A percentile compares a stretch with the other conserved stretches of the same genome.
These are phyloP conservation scores for Clavulina sp. DNA, from an alignment of 768 basidiomycete species.

Conservation along the genomic window DNA sequence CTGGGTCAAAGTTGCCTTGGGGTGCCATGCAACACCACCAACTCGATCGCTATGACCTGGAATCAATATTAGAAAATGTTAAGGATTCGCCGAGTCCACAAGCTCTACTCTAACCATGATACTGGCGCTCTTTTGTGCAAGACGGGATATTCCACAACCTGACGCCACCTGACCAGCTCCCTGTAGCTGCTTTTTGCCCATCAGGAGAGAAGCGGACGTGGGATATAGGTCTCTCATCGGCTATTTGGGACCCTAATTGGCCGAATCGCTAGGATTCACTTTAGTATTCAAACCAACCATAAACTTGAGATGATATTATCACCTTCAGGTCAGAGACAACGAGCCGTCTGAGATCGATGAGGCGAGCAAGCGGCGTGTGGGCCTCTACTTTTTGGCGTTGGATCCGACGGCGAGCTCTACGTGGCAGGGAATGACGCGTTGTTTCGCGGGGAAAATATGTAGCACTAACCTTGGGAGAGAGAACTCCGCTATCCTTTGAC, in stretches of 20 bases:
- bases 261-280: constrained; percentile 47
- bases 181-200: constrained; percentile 72
- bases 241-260: constrained; percentile 94
- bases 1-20: constrained; percentile 61
- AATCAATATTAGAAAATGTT: constrained; percentile 4
- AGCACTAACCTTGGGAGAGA: constrained; percentile 76
- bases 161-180: constrained; percentile 89
- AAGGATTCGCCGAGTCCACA: neutral
- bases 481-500: constrained; percentile 77
- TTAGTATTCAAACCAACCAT: neutral
- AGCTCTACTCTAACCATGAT: constrained; percentile 38
- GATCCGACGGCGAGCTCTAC: constrained; percentile 90
- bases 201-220: constrained; percentile 92
- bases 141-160: constrained; percentile 93
- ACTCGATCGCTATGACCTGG: constrained; percentile 78
- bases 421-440: constrained; percentile 51
- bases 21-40: constrained; percentile 97
- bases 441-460: constrained; percentile 16
- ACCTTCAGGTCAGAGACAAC: constrained; percentile 85
- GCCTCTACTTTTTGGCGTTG: constrained; percentile 85
- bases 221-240: constrained; percentile 86
- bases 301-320: constrained; percentile 12
- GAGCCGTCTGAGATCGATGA: constrained; percentile 86
- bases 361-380: constrained; percentile 65
- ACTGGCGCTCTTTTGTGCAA: constrained; percentile 58